Evolutionary conservation across 306 rosid genomes (phyloP).

Genomic region (Gastrolobium bilobum): DNA sequence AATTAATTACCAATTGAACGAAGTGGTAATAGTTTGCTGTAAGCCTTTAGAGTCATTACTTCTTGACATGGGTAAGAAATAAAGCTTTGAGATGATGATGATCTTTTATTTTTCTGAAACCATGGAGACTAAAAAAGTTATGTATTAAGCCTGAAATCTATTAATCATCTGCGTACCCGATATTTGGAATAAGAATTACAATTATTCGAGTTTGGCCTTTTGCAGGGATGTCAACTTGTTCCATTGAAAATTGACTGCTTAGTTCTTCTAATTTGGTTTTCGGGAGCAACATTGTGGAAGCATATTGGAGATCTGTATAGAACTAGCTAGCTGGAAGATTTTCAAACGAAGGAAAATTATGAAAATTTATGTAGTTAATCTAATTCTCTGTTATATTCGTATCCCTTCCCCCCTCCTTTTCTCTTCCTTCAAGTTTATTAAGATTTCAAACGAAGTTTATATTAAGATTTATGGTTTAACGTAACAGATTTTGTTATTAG

Average conservation of each 20-base stretch:
- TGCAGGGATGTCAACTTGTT: conserved; percentile 42
- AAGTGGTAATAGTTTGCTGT: not conserved
- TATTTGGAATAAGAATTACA: not conserved
- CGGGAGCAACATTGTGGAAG: conserved; percentile 38
- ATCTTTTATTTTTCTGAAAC: not conserved
- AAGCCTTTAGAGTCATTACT: not conserved
- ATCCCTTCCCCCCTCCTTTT: too few species aligned
- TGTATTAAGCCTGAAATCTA: not conserved
- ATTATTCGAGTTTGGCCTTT: conserved; percentile 26
- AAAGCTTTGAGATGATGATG: conserved; percentile 1
- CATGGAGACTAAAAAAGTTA: not conserved
- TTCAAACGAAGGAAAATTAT: conserved; percentile 18
- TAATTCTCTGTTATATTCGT: too few species aligned
- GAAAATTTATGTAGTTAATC: not conserved
- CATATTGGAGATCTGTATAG: conserved; percentile 27
- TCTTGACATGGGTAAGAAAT: conserved; percentile 24
- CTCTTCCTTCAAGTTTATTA: not conserved
- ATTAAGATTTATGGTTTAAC: conserved; percentile 29
- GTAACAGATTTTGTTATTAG: conserved; percentile 27
- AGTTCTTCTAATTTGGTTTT: conserved; percentile 13
- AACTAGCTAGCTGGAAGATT: not conserved
- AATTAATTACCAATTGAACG: too few species aligned
- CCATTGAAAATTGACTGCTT: not conserved
- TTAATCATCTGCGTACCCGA: not conserved
- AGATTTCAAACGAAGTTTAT: conserved; percentile 9